These are phyloP conservation scores for Crucihimalaya himalaica DNA, from an alignment of 345 rosid species.

Conservation along the genomic window DNA sequence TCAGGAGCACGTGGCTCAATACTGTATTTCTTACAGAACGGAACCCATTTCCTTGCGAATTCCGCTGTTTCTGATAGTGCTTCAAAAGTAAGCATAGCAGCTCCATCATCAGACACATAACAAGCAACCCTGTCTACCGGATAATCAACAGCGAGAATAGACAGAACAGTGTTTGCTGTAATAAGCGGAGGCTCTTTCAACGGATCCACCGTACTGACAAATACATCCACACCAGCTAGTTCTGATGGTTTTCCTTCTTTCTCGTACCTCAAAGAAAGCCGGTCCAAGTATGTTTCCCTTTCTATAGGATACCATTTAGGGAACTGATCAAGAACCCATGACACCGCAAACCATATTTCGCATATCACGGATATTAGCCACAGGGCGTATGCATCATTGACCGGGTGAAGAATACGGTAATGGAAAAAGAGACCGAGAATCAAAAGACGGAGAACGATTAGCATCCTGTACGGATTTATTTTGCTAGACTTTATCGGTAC, in stretches of 20 bases:
- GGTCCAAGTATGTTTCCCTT: conserved; percentile 86
- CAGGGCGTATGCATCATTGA: conserved; percentile 69
- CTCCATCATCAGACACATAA: conserved; percentile 95
- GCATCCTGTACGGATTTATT: conserved; percentile 81
- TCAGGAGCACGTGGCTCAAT: conserved; percentile 96
- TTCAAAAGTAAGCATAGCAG: conserved; percentile 96
- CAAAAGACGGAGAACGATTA: conserved; percentile 68
- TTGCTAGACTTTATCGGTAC: conserved; percentile 76
- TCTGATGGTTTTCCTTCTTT: too few relatives aligned
- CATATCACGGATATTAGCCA: conserved; percentile 89
- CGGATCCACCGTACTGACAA: conserved; percentile 94
- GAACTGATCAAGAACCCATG: conserved; percentile 97
- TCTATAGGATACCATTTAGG: conserved; percentile 85
- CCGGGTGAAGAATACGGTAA: conserved; percentile 87
- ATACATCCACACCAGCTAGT: conserved; percentile 30
- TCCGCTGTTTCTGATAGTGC: conserved; percentile 92
- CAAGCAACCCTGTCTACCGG: conserved; percentile 87
- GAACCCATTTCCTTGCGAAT: conserved; percentile 92
- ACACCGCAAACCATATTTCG: conserved; percentile 91
- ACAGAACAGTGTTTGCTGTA: conserved; percentile 92
- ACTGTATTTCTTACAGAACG: conserved; percentile 74
- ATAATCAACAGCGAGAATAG: conserved; percentile 90
- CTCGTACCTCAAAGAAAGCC: conserved; percentile 64
- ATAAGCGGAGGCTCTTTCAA: conserved; percentile 91
- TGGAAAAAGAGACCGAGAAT: conserved; percentile 84